Base-by-base conservation (phyloP, 345 rosid species). In the Carallia pectinifolia region DNA sequence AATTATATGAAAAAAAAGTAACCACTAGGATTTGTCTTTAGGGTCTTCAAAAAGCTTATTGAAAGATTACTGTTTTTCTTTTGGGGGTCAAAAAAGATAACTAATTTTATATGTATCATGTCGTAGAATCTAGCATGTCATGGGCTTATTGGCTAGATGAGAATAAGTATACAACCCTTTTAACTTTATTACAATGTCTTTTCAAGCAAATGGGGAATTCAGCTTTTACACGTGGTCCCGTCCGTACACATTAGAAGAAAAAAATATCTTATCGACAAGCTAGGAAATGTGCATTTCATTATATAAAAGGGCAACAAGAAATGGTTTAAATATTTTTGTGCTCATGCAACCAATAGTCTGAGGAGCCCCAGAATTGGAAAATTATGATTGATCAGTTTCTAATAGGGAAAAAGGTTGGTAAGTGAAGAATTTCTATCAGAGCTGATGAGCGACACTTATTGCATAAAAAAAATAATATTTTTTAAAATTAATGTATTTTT, bases 141-240 rank as follows among this genome's bases (percentile, higher is more conserved):
- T 50, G 39, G 62, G 65, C 27, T 75, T 48, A 81, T 77, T 81
- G 82, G 82, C 23, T 65, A 37, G 31, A 70, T 17, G 63, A 44
- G 80, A 80, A 86, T 56, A 78, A 62, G 81, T 81, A 84, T 73
- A 54, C n/a, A 55, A 68, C 72, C 64, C 68, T 71, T 53, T 65
- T 48, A 6, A 59, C 60, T 70, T 72, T 66, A 71, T 56, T 9
- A 77, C 62, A 76, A 29, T 69, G 65, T 77, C 71, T 80, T 76
- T 71, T 79, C 61, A 19, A 67, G 69, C 77, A 74, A 72, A 80
- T 76, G 76, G 81, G 81, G 80, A 72, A 74, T 74, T 79, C 79
- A 52, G 79, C 87, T 79, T 81, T 86, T 77, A 27, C 50, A 67
- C 74, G 85, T 81, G 85, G 85, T 77, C 19, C 74, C 29, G 58